Conservation (phyloP, 1,284 basidiomycete species). For the Tylopilus sp. region DNA sequence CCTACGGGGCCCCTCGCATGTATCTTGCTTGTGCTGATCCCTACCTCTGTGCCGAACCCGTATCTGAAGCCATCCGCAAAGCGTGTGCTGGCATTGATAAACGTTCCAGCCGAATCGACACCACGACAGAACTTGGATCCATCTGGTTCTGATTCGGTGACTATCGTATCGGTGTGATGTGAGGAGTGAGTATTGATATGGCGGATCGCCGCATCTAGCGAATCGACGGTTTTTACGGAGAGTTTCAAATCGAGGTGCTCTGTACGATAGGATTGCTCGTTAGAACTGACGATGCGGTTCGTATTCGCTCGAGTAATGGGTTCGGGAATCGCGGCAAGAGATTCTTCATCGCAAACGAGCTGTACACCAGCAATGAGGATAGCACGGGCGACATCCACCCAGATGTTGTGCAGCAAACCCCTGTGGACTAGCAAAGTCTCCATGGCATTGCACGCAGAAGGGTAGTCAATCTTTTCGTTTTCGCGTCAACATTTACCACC, state of each 20-base stretch:
- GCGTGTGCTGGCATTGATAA: conserved; percentile 91
- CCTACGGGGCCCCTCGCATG: conserved; percentile 98
- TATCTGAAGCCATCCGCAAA: conserved; percentile 98
- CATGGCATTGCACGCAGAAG: conserved; percentile 92
- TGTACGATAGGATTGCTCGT: conserved; percentile 69
- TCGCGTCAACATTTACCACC: not conserved
- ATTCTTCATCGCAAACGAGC: conserved; percentile 73
- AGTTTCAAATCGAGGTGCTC: conserved; percentile 87
- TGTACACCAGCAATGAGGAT: conserved; percentile 71
- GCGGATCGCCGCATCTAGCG: conserved; percentile 69
- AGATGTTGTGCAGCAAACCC: conserved; percentile 64
- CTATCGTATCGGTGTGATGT: conserved; percentile 93
- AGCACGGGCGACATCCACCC: conserved; percentile 75
- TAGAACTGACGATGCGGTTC: conserved; percentile 51
- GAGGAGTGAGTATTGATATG: conserved; percentile 94
- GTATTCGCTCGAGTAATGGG: conserved; percentile 29
- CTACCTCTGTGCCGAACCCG: conserved; percentile 97
- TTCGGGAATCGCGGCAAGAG: conserved; percentile 52
- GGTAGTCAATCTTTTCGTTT: conserved; percentile 76
- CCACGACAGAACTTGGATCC: conserved; percentile 80
- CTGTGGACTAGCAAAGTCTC: conserved; percentile 90
- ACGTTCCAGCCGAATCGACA: conserved; percentile 91
- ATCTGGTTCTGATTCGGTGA: conserved; percentile 72
- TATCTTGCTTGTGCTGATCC: conserved; percentile 94
- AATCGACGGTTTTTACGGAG: conserved; percentile 74